A percentile compares a stretch with the other conserved stretches of the same genome.
Conservation (phyloP, 768 basidiomycete genomes). For the Amanita pallidorosea region DNA sequence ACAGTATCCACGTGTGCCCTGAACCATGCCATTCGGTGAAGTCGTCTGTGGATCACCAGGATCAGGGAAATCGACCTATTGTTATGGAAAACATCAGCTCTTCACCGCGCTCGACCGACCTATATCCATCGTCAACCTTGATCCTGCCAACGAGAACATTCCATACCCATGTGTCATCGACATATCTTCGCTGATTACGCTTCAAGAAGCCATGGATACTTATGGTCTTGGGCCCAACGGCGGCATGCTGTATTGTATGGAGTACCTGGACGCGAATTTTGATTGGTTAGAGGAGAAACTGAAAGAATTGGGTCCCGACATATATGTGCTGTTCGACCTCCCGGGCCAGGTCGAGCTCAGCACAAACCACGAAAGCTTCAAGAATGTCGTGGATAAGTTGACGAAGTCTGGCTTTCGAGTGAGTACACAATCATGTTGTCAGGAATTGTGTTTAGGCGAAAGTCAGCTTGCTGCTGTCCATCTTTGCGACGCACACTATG, state of each 20-base stretch:
- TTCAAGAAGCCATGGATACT: slow-evolving; percentile 78
- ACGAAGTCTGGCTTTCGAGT: slow-evolving; percentile 78
- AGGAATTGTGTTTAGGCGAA: background rate
- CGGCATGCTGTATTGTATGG: slow-evolving; percentile 92
- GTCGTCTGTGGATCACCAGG: slow-evolving; percentile 81
- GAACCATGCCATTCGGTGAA: slow-evolving; percentile 79
- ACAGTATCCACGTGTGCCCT: background rate
- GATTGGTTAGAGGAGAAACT: slow-evolving; percentile 77
- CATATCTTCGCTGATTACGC: slow-evolving; percentile 76
- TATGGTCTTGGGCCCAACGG: slow-evolving; percentile 90
- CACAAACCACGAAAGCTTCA: slow-evolving; percentile 89
- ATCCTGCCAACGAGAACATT: slow-evolving; percentile 85
- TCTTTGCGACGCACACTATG: slow-evolving; percentile 93
- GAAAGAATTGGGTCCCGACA: slow-evolving; percentile 54
- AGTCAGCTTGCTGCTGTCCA: slow-evolving; percentile 86
- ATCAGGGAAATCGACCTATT: slow-evolving; percentile 83
- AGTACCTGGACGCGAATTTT: slow-evolving; percentile 90
- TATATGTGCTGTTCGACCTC: slow-evolving; percentile 89
- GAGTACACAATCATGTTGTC: slow-evolving; percentile 20
- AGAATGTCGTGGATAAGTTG: slow-evolving; percentile 62
- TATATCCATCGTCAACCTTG: slow-evolving; percentile 87
- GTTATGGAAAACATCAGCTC: slow-evolving; percentile 81
- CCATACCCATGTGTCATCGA: slow-evolving; percentile 89
- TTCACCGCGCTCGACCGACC: slow-evolving; percentile 80
- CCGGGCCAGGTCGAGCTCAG: slow-evolving; percentile 97